Conservation (phyloP, 805 yeast species). For the Metschnikowia chrysomelidarum region DNA sequence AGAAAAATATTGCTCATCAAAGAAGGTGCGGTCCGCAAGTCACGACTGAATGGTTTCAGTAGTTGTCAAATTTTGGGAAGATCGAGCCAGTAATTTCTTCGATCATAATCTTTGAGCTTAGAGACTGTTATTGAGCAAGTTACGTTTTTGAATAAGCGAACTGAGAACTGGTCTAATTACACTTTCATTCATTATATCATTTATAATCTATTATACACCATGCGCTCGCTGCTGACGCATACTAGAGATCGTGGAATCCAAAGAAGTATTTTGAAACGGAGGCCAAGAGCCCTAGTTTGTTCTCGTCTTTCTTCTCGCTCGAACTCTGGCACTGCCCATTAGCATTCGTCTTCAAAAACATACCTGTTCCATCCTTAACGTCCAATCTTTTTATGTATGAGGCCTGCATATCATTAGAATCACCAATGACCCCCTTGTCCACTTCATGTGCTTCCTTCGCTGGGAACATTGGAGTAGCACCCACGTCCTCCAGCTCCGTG, state of each 20-base stretch:
- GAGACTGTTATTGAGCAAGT: no score
- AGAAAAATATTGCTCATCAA: no score
- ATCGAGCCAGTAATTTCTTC: no score
- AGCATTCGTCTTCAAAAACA: slow-evolving; percentile 31
- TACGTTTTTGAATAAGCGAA: no score
- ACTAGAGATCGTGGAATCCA: slow-evolving; percentile 45
- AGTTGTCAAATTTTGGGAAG: no score
- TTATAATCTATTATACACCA: no score
- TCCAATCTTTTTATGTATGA: slow-evolving; percentile 32
- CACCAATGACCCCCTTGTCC: slow-evolving; percentile 14
- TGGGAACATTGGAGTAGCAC: slow-evolving; percentile 18
- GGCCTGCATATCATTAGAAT: slow-evolving; percentile 17
- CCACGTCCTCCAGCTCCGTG: slow-evolving; percentile 45
- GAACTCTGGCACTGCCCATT: slow-evolving; percentile 18
- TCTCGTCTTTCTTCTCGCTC: slow-evolving; percentile 22
- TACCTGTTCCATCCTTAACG: slow-evolving; percentile 38
- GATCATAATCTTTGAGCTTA: no score
- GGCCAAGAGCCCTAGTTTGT: slow-evolving; percentile 35
- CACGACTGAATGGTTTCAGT: no score
- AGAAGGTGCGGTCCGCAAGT: no score
- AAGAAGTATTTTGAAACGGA: slow-evolving; percentile 35
- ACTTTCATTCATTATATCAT: no score
- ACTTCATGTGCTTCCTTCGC: slow-evolving; percentile 10
- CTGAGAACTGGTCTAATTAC: no score
- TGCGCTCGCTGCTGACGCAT: no score